Evolutionary conservation across 2,329 filamentous ascomycete species (phyloP).

Genomic region (Pseudocercospora fijiensis): DNA sequence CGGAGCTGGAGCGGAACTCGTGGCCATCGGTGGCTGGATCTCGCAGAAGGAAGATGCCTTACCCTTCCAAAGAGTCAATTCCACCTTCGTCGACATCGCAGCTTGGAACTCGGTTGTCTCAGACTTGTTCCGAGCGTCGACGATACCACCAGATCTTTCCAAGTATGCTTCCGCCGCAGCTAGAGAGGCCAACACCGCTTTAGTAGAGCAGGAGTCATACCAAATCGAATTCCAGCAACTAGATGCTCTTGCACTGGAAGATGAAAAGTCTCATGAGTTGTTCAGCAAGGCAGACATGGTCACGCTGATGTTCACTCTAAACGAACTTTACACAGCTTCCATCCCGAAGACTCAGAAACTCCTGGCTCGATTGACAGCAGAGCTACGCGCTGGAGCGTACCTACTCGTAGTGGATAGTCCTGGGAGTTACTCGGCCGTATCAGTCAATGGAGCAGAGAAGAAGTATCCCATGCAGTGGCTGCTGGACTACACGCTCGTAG

Average conservation of each 20-base stretch:
- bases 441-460: slow-evolving; percentile 56
- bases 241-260: slow-evolving; percentile 51
- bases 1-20: slow-evolving; percentile 66
- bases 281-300: slow-evolving; percentile 53
- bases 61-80: slow-evolving; percentile 33
- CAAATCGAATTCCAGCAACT: slow-evolving; percentile 48
- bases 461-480: slow-evolving; percentile 94
- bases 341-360: slow-evolving; percentile 74
- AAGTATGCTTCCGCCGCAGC: slow-evolving; percentile 51
- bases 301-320: slow-evolving; percentile 90
- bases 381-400: slow-evolving; percentile 59
- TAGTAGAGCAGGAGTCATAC: slow-evolving; percentile 38
- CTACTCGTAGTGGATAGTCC: slow-evolving; percentile 89
- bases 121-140: slow-evolving; percentile 59
- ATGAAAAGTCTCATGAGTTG: slow-evolving; percentile 38
- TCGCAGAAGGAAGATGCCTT: slow-evolving; percentile 5
- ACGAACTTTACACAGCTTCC: slow-evolving; percentile 84
- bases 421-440: slow-evolving; percentile 84
- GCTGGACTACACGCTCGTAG: slow-evolving; percentile 74
- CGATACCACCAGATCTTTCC: slow-evolving; percentile 48
- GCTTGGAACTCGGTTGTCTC: slow-evolving; percentile 68
- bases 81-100: slow-evolving; percentile 77
- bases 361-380: slow-evolving; percentile 65
- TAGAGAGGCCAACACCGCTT: slow-evolving; percentile 42
- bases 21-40: slow-evolving; percentile 59